These are phyloP conservation scores for Hypoxylon fragiforme DNA, from an alignment of 495 filamentous ascomycete species.

Conservation along the genomic window DNA sequence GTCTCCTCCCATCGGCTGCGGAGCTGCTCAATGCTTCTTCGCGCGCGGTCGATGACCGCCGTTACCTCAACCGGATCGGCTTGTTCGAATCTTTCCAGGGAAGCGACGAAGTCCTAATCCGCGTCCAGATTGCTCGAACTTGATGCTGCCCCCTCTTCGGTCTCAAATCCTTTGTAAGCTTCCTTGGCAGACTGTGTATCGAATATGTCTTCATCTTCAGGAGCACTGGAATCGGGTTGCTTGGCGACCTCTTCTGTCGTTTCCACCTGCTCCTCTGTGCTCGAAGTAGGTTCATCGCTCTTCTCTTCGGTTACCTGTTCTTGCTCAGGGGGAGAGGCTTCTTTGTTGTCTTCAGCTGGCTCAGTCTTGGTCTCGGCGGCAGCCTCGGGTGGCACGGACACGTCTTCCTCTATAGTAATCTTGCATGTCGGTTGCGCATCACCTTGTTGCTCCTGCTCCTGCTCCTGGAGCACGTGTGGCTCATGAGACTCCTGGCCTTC, in stretches of 20 bases:
- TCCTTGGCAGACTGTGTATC: constrained; percentile 24
- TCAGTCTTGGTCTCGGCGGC: constrained; percentile 22
- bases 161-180: neutral
- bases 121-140: constrained; percentile 13
- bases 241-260: constrained; percentile 12
- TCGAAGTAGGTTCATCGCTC: constrained; percentile 30
- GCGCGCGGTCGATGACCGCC: constrained; percentile 7
- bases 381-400: constrained; percentile 32
- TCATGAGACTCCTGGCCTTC: too few relatives aligned
- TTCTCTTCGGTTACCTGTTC: constrained; percentile 37
- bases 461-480: neutral
- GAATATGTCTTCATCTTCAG: constrained; percentile 7
- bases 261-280: constrained; percentile 24
- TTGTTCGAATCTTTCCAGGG: constrained; percentile 25
- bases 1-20: constrained; percentile 4
- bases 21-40: neutral
- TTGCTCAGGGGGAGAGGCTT: constrained; percentile 12
- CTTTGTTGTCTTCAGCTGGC: constrained; percentile 22
- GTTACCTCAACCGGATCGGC: constrained; percentile 1
- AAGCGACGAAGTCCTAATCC: constrained; percentile 33
- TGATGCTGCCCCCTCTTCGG: constrained; percentile 12
- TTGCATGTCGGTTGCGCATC: constrained; percentile 7
- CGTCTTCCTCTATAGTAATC: constrained; percentile 22
- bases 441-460: neutral
- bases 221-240: neutral